Base-by-base conservation (phyloP, 371 early-diverging fungal genomes). In the Apophysomyces variabilis region DNA sequence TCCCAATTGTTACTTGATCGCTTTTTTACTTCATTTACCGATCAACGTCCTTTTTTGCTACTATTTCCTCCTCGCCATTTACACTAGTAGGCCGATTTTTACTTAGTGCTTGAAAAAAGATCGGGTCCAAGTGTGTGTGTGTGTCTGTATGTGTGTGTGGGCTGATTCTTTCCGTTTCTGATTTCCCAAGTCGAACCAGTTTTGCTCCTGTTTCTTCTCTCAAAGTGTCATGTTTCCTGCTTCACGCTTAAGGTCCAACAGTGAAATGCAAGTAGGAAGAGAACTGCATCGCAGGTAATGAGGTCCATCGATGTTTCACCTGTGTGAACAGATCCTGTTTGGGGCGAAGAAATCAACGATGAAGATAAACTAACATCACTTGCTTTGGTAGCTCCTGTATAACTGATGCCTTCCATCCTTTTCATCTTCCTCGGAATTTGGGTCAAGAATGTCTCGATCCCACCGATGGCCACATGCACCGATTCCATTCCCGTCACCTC, bases 401-500 rank as follows among this genome's bases (percentile, higher is more conserved):
- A 54, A 36, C 70, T 26, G 71, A 74, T 54, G 68, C 70, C 13
- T 74, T 74, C 65, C 65, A 70, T 43, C 64, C 41, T 12, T 74
- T 68, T n/a, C 64, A 66, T 36, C 45, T 72, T 11, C 71, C 67
- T 7, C 47, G 16, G 39, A 44, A 64, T 56, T 56, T 68, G 35
- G 64, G 61, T 41, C 67, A 68, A 63, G 69, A 68, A 44, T 38
- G 37, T n/a, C 38, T 62, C 38, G 62, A 68, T 62, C 67, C 54
- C 21, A 69, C 62, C 44, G 71, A 63, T 71, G 69, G 73, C 8
- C 69, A 66, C 58, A 57, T 62, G 11, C 65, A 65, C 46, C 72
- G 71, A 21, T 57, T 68, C 44, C 75, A 77, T 38, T 56, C 70
- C 41, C 73, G 79, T 9, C 78, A 63, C 57, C 71, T 82, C 46